Base-by-base conservation (phyloP, 208 protist species). In the Novymonas esmeraldas region DNA sequence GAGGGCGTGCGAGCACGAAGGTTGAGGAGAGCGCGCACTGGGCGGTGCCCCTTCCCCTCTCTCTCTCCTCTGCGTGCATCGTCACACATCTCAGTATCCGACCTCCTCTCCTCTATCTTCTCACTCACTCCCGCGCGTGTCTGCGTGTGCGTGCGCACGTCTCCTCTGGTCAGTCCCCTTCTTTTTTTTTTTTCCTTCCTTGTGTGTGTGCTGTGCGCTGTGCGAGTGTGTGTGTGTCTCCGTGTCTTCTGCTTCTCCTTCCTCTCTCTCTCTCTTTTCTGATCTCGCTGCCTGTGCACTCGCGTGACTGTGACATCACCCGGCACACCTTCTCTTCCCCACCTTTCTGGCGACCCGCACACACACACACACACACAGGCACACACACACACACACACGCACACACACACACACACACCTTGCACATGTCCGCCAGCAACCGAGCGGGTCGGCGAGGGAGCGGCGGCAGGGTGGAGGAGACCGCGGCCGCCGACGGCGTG, bases 261-360 rank as follows among this genome's bases (percentile, higher is more conserved):
- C 46, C 28, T 51, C 10, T 51, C 22, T 20, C 13, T 29, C 0
- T 5, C 6, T 51, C 22, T 14, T 51, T 6, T 51, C 46, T 16
- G 20, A 10, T 31, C 22, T 31, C 11, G 22, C 46, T 16, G 46
- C 22, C 28, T n/a, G n/a, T n/a, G n/a, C n/a, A n/a, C n/a, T n/a
- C n/a, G n/a, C n/a, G n/a, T n/a, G n/a, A n/a, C n/a, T n/a, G n/a
- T n/a, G n/a, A 31, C 46, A 51, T 51, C 10, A 20, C 46, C 22
- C 9, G 11, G 46, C 46, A 51, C 46, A 26, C 44, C 44, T 51
- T 51, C 22, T n/a, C n/a, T n/a, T n/a, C n/a, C n/a, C n/a, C n/a
- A n/a, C n/a, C n/a, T n/a, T n/a, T n/a, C n/a, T n/a, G n/a, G n/a
- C n/a, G 22, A 5, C 20, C 13, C 11, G 16, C 10, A 46, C 42